Base-by-base conservation (phyloP, 2,329 filamentous ascomycete species). In the Ceratocystis papillata region DNA sequence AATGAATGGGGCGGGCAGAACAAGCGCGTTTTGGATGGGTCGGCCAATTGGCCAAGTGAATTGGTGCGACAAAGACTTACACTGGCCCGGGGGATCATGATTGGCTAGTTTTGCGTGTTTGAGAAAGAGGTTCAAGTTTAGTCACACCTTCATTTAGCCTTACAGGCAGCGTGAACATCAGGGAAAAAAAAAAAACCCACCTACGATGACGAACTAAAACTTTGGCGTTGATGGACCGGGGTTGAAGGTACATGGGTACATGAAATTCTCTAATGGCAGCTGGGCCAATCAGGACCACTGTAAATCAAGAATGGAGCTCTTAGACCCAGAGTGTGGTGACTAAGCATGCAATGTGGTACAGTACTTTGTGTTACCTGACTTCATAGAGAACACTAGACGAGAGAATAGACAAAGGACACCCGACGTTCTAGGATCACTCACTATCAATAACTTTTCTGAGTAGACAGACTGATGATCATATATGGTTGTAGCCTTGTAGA, bases 41-140 rank as follows among this genome's bases (percentile, higher is more conserved):
- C 37, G 10, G 37, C 37, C 37, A 55, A 15, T 25, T 44, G 17
- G n/a, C 20, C 12, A 15, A 2, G 20, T 20, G 5, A 17, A 37
- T 17, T 1, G 15, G 45, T 22, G 53, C 15, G 15, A 28, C 20
- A 62, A 20, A 20, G 15, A 65, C 67, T 68, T 68, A 68, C 67
- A 61, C 63, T 68, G 64, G 64, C 53, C 59, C 67, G 67, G 30
- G 64, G 67, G 57, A 65, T 41, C 67, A 68, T 68, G 25, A 53
- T 30, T 53, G 46, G 41, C 55, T 20, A 30, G 55, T 17, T 17
- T 30, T 37, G 8, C 6, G 28, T 59, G 28, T 22, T 15, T 3
- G 55, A 59, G 10, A 41, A 41, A 41, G 10, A 5, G 8, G 12
- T 41, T 37, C 33, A 22, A 20, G 22, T 53, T 22, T 12, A 53